phyloP scores from a whole-genome alignment of 768 basidiomycete species.

The Sarcomyxa edulis region DNA sequence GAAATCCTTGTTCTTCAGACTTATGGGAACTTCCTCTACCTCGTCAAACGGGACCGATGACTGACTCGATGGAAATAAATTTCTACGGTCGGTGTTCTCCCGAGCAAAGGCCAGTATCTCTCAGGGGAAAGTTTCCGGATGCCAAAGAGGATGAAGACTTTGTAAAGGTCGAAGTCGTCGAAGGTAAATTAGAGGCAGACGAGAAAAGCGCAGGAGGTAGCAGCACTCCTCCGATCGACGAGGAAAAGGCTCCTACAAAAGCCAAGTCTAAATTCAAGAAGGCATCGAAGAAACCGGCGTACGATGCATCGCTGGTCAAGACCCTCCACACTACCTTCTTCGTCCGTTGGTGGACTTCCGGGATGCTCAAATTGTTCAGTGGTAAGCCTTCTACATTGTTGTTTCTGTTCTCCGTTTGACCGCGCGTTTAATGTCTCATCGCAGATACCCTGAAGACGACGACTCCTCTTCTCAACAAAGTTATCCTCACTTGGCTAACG shows the following conservation, averaged over 20 bases:
- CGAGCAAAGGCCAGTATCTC: conserved; percentile 28
- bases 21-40: conserved; percentile 38
- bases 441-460: conserved; percentile 40
- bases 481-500: conserved; percentile 42
- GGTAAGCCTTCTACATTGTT: conserved; percentile 25
- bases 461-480: conserved; percentile 42
- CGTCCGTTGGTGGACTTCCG: conserved; percentile 40
- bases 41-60: conserved; percentile 26
- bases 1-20: conserved; percentile 23
- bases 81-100: conserved; percentile 42
- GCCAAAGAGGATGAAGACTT: no score
- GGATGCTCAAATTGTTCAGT: conserved; percentile 39
- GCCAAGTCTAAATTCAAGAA: conserved; percentile 10
- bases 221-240: not conserved
- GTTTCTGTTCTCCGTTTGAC: conserved; percentile 6
- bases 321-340: conserved; percentile 44
- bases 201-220: not conserved
- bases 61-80: conserved; percentile 31
- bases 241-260: conserved; percentile 10
- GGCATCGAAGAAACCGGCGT: conserved; percentile 16
- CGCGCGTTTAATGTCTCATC: conserved; percentile 3
- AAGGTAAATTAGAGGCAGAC: conserved; percentile 5
- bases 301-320: conserved; percentile 45
- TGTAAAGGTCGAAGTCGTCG: no score
- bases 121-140: no score